Percentiles rank a stretch among this genome's conserved stretches.
These are phyloP conservation scores for Neurospora intermedia DNA, from an alignment of 495 filamentous ascomycete genomes.

Conservation along the genomic window DNA sequence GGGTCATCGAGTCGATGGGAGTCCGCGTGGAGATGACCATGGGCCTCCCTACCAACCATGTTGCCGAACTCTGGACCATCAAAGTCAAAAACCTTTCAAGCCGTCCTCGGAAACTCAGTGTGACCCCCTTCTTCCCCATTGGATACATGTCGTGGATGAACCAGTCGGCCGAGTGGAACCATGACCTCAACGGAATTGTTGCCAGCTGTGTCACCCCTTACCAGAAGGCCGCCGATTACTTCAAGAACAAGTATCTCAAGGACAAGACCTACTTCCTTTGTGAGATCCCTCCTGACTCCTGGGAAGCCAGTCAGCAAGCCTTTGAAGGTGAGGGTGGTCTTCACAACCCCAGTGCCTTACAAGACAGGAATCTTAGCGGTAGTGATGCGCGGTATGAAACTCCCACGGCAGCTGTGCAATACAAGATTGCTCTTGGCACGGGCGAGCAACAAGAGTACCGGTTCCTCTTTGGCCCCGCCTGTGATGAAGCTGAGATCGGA, in stretches of 20 bases:
- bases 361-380: slow-evolving; percentile 23
- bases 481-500: slow-evolving; percentile 38
- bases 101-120: slow-evolving; percentile 34
- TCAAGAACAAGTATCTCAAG: slow-evolving; percentile 46
- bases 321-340: slow-evolving; percentile 49
- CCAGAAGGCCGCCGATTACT: slow-evolving; percentile 45
- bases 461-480: slow-evolving; percentile 45
- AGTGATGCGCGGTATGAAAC: slow-evolving; percentile 46
- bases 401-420: slow-evolving; percentile 43
- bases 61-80: slow-evolving; percentile 46
- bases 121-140: slow-evolving; percentile 46
- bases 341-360: slow-evolving; percentile 37
- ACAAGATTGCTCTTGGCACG: slow-evolving; percentile 29
- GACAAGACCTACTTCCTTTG: slow-evolving; percentile 48
- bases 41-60: slow-evolving; percentile 39
- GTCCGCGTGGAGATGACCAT: slow-evolving; percentile 45
- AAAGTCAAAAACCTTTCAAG: slow-evolving; percentile 40
- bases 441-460: slow-evolving; percentile 36
- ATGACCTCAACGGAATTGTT: slow-evolving; percentile 36
- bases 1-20: slow-evolving; percentile 39
- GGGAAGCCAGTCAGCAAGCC: slow-evolving; percentile 37
- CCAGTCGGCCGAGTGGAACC: slow-evolving; percentile 41
- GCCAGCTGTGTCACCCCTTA: slow-evolving; percentile 43
- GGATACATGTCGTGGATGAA: slow-evolving; percentile 55
- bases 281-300: slow-evolving; percentile 39